phyloP scores from a whole-genome alignment of 2,329 filamentous ascomycete genomes.

The Coniochaeta hoffmannii region DNA sequence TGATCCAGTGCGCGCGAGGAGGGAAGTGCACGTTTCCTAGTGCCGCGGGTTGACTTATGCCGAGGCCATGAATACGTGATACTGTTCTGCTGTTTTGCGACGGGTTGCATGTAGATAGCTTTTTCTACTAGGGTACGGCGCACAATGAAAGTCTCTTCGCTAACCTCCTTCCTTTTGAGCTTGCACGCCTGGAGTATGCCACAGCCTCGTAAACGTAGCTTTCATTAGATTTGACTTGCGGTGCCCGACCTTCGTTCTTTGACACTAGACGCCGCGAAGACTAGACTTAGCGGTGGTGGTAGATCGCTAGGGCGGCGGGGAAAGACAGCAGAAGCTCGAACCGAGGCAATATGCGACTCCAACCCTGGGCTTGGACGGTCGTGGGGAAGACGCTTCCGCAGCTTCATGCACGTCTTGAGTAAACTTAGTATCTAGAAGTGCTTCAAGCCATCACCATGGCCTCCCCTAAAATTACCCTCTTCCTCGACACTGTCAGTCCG shows the following conservation, averaged over 20 bases:
- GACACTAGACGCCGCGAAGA: too few species aligned
- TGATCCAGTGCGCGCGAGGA: background rate
- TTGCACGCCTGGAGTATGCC: too few species aligned
- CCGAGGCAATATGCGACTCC: too few species aligned
- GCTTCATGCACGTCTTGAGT: background rate
- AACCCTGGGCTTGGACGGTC: too few species aligned
- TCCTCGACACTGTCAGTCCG: constrained; percentile 30
- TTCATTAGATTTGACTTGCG: too few species aligned
- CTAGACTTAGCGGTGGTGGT: too few species aligned
- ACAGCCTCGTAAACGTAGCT: too few species aligned
- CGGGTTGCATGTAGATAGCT: background rate
- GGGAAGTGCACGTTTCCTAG: background rate
- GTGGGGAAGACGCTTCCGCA: too few species aligned
- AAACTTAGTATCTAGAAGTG: too few species aligned
- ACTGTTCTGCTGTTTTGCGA: background rate
- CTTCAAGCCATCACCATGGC: constrained; percentile 10
- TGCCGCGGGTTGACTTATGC: background rate
- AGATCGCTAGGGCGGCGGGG: background rate
- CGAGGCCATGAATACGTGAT: background rate
- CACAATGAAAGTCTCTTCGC: background rate
- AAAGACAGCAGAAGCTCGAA: background rate
- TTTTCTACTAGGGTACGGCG: background rate
- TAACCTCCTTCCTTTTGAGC: too few species aligned
- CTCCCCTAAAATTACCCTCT: constrained; percentile 26
- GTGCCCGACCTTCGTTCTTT: too few species aligned